Evolutionary conservation across 768 basidiomycete species (phyloP).

Genomic region (Mycena rosella): DNA sequence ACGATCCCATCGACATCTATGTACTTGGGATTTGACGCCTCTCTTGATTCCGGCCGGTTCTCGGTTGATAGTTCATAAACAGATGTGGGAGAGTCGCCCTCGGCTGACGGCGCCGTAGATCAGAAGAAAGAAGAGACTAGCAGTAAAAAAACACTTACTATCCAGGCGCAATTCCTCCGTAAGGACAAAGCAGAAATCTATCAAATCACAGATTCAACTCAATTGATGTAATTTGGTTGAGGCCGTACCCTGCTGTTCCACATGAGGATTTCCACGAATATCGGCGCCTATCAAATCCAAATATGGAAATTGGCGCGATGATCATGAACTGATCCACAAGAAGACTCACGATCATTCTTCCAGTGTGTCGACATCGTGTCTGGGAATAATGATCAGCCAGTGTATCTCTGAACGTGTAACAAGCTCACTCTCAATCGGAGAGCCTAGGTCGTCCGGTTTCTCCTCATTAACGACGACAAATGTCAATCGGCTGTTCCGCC

Average conservation of each 20-base stretch:
- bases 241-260: constrained; percentile 5
- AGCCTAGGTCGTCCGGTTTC: background rate
- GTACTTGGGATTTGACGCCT: constrained; percentile 8
- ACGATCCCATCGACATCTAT: constrained; percentile 23
- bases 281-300: constrained; percentile 13
- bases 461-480: constrained; percentile 22
- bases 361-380: background rate
- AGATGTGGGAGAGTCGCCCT: background rate
- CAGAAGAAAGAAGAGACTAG: background rate
- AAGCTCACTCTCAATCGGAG: constrained; percentile 7
- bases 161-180: background rate
- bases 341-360: constrained; percentile 22
- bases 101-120: constrained; percentile 12
- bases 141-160: constrained; percentile 2
- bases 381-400: constrained; percentile 9
- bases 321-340: constrained; percentile 16
- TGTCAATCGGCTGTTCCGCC: constrained; percentile 15
- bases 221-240: background rate
- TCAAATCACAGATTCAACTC: background rate
- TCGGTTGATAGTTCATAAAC: background rate
- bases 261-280: background rate
- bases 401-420: background rate
- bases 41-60: constrained; percentile 2
- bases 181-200: constrained; percentile 13
- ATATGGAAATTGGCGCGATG: constrained; percentile 16